These are phyloP conservation scores for Croton setiger DNA, from an alignment of 441 rosid species.

Conservation along the genomic window DNA sequence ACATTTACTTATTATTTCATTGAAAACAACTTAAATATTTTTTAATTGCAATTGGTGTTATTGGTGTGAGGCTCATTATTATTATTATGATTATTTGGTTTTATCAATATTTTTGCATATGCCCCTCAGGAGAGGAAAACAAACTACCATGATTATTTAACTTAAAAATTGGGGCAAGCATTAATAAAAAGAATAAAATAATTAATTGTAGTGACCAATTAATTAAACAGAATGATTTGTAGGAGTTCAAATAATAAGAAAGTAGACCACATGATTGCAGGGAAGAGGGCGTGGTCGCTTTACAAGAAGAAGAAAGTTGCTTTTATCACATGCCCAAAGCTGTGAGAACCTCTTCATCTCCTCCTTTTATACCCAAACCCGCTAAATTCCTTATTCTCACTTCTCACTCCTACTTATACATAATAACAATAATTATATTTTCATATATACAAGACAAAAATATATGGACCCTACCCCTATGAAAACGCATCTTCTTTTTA, in stretches of 20 bases:
- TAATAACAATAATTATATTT: constrained; percentile 9
- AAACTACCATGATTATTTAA: too few species aligned
- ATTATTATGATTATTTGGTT: too few species aligned
- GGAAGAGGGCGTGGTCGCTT: constrained; percentile 92
- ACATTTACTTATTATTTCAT: too few species aligned
- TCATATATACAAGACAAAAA: constrained; percentile 7
- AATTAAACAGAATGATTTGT: not conserved
- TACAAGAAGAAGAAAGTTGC: constrained; percentile 54
- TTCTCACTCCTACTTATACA: constrained; percentile 10
- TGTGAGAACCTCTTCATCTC: not conserved
- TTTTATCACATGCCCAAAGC: constrained; percentile 67
- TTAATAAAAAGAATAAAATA: not conserved
- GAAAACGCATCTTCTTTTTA: constrained; percentile 11
- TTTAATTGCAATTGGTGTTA: too few species aligned
- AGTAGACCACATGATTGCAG: constrained; percentile 84
- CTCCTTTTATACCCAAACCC: too few species aligned
- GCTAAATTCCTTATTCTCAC: constrained; percentile 16
- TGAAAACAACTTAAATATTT: too few species aligned
- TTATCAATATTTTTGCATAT: too few species aligned
- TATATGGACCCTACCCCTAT: constrained; percentile 14
- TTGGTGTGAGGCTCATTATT: too few species aligned
- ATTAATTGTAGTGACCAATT: too few species aligned
- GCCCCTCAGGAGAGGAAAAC: too few species aligned
- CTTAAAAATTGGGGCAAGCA: too few species aligned
- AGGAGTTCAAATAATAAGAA: constrained; percentile 33